Evolutionary conservation across 805 yeast genomes (phyloP), one percentile per base, ranked within the genome.

Genomic region (Kregervanrija delftensis): DNA sequence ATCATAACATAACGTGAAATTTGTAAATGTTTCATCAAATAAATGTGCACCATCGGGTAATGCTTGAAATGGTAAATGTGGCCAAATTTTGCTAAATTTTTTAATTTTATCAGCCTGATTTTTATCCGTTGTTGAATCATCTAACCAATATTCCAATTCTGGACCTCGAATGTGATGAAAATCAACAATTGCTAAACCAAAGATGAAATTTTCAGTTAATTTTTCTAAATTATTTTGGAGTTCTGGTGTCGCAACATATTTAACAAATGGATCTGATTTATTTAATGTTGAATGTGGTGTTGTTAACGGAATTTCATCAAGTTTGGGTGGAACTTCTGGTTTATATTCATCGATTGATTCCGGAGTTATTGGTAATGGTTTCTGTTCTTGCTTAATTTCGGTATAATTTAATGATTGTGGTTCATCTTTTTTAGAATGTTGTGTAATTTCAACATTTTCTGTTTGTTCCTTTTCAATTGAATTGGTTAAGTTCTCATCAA

Each of bases 1-100:
- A 59, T 88, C 88, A 58, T 79, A 86, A 5, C 84, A 73, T 37
- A 91, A 67, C 17, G 96, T 90, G 65, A 91, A 91, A 59, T 87
- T 87, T 17, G 96, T 83, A 58, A 90, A 88, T 1, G 96, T 89
- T 62, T 93, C 98, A 59, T 89, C 95, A 59, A 82, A 91, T 16
- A 90, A 73, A 61, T 93, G 99, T 2, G 95, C 83, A 4, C 98
- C 98, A 64, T 93, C 99, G 0, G 99, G 98, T 16, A 93, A 67
- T 1, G 96, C 95, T 60, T 90, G 97, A 58, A 93, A 93, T 3
- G 99, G 95, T 36, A 93, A 65, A 56, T 83, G 80, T 10, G 93
- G 89, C 90, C 96, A 93, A 14, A 84, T 65, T 3, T 65, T 55
- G 12, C 62, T 54, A 28, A 58, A 59, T 36, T 66, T 63, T 16